These are phyloP conservation scores for Actinidia arguta DNA, from an alignment of 179 eudicot genomes.

Conservation along the genomic window DNA sequence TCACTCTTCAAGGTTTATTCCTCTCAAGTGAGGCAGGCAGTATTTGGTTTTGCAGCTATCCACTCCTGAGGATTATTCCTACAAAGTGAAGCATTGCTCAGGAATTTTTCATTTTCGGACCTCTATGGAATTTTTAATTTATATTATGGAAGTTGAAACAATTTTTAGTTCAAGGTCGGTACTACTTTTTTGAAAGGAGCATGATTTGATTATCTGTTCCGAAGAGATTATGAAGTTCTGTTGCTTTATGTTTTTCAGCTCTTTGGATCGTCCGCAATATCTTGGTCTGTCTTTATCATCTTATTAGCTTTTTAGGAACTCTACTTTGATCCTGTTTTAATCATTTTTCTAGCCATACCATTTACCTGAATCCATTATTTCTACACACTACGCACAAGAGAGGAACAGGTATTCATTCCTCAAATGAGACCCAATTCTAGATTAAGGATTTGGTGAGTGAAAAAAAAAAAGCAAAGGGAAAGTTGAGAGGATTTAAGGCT, in stretches of 20 bases:
- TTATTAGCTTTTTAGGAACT: neutral
- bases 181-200: neutral
- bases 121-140: neutral
- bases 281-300: neutral
- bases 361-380: conserved; percentile 52
- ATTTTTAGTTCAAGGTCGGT: no score
- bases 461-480: neutral
- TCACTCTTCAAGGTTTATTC: conserved; percentile 98
- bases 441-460: neutral
- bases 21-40: conserved; percentile 88
- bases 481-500: no score
- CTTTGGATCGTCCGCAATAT: neutral
- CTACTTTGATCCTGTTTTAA: neutral
- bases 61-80: conserved; percentile 75
- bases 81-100: no score
- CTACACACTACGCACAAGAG: neutral
- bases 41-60: conserved; percentile 85
- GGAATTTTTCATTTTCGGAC: no score
- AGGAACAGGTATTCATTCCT: neutral
- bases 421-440: no score
- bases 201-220: neutral
- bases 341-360: neutral
- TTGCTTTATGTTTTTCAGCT: neutral
- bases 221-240: neutral
- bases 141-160: no score